Evolutionary conservation across 441 rosid species (phyloP).

Genomic region (Euphorbia celastroides): DNA sequence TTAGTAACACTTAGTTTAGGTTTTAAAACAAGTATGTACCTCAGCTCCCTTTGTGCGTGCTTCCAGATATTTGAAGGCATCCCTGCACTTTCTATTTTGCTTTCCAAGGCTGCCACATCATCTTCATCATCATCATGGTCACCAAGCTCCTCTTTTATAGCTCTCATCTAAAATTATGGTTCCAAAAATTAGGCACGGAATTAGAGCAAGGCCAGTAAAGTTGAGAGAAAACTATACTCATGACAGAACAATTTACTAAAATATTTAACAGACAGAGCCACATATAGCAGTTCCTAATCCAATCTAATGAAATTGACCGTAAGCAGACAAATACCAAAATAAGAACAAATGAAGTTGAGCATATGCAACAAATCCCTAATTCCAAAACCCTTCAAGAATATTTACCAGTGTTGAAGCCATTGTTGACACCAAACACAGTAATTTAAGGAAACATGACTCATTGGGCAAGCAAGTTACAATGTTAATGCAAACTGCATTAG

Average conservation of each 20-base stretch:
- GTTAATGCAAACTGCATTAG: background rate
- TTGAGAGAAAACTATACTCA: slow-evolving; percentile 1
- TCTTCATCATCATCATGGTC: slow-evolving; percentile 99
- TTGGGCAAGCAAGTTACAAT: background rate
- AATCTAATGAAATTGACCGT: background rate
- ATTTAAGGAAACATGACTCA: background rate
- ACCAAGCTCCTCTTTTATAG: slow-evolving; percentile 99
- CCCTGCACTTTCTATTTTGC: slow-evolving; percentile 93
- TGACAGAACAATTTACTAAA: background rate
- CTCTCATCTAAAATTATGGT: slow-evolving; percentile 69
- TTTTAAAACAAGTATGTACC: slow-evolving; percentile 38
- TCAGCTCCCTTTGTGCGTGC: slow-evolving; percentile 94
- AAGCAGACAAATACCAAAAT: background rate
- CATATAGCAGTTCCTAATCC: background rate
- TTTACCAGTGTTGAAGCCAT: background rate
- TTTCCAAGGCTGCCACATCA: slow-evolving; percentile 89
- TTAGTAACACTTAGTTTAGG: background rate
- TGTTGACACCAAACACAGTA: background rate
- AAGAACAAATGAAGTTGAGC: slow-evolving; percentile 7
- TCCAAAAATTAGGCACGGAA: slow-evolving; percentile 20
- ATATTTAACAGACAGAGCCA: background rate
- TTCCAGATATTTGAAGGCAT: slow-evolving; percentile 95
- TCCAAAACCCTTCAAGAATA: background rate
- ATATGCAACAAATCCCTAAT: background rate
- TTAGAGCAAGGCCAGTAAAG: slow-evolving; percentile 10